A percentile compares a stretch with the other conserved stretches of the same genome.
Evolutionary conservation across 2,329 filamentous ascomycete species (phyloP).

Genomic region (Beauveria asiatica): DNA sequence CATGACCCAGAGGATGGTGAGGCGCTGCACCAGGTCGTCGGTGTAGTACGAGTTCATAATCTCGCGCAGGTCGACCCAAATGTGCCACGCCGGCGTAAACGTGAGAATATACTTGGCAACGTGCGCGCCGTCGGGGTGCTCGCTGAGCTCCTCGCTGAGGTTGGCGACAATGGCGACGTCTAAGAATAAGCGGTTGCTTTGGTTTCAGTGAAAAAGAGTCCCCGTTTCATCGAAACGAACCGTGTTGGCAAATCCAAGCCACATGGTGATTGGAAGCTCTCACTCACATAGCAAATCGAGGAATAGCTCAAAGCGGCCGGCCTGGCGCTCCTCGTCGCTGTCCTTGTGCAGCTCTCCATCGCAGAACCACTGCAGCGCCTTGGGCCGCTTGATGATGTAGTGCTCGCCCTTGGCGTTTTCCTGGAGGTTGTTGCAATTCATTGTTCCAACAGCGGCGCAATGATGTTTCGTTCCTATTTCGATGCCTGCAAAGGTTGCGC

Average conservation of each 20-base stretch:
- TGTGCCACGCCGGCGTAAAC: slow-evolving; percentile 39
- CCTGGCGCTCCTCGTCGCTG: slow-evolving; percentile 35
- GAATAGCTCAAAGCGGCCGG: slow-evolving; percentile 40
- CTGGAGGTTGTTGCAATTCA: slow-evolving; percentile 32
- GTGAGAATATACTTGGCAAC: slow-evolving; percentile 41
- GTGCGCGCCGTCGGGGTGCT: slow-evolving; percentile 33
- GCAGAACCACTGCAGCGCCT: slow-evolving; percentile 38
- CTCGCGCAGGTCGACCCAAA: slow-evolving; percentile 41
- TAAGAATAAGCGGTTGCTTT: no score
- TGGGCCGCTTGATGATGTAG: slow-evolving; percentile 28
- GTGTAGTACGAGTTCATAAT: slow-evolving; percentile 46
- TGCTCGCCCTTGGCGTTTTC: slow-evolving; percentile 21
- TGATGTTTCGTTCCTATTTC: no score
- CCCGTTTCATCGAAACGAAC: no score
- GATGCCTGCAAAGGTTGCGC: background rate
- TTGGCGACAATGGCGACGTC: slow-evolving; percentile 41
- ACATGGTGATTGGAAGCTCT: no score
- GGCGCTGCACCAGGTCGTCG: slow-evolving; percentile 38
- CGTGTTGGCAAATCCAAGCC: no score
- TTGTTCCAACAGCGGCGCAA: slow-evolving; percentile 6
- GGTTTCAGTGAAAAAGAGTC: no score
- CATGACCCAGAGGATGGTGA: slow-evolving; percentile 43
- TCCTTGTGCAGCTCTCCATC: slow-evolving; percentile 32
- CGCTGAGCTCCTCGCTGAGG: slow-evolving; percentile 38
- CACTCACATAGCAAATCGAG: slow-evolving; percentile 37